Evolutionary conservation across 257 asterid genomes (phyloP).

Genomic region (Scutellaria galericulata): DNA sequence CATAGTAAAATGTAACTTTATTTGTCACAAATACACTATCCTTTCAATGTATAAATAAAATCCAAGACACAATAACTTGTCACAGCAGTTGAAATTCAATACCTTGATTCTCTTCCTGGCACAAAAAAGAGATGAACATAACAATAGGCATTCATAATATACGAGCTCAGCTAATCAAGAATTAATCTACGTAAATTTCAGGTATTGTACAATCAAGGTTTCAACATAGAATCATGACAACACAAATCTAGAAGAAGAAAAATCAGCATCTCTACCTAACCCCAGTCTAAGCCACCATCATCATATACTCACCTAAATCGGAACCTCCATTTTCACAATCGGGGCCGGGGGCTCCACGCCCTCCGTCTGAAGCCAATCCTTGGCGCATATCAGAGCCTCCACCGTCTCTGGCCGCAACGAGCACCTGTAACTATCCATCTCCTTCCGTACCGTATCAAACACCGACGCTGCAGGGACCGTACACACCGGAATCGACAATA

Average conservation of each 20-base stretch:
- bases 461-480: constrained; percentile 62
- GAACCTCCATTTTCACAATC: constrained; percentile 70
- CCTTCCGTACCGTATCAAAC: constrained; percentile 72
- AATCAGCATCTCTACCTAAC: constrained; percentile 31
- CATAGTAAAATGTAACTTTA: no score
- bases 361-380: constrained; percentile 82
- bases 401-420: constrained; percentile 83
- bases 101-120: no score
- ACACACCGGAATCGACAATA: constrained; percentile 84
- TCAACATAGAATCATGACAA: constrained; percentile 30
- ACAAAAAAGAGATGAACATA: no score
- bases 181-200: constrained; percentile 29
- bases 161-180: constrained; percentile 3
- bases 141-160: no score
- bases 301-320: constrained; percentile 47
- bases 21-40: no score
- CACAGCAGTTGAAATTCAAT: no score
- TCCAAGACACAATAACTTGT: no score
- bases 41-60: no score
- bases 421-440: constrained; percentile 86
- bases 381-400: constrained; percentile 91
- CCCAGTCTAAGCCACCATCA: background rate
- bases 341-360: constrained; percentile 43
- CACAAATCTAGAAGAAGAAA: constrained; percentile 17
- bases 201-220: constrained; percentile 40